A percentile compares a stretch with the other conserved stretches of the same genome.
Conservation (phyloP, 495 filamentous ascomycete species). For the Penicillium verhagenii region DNA sequence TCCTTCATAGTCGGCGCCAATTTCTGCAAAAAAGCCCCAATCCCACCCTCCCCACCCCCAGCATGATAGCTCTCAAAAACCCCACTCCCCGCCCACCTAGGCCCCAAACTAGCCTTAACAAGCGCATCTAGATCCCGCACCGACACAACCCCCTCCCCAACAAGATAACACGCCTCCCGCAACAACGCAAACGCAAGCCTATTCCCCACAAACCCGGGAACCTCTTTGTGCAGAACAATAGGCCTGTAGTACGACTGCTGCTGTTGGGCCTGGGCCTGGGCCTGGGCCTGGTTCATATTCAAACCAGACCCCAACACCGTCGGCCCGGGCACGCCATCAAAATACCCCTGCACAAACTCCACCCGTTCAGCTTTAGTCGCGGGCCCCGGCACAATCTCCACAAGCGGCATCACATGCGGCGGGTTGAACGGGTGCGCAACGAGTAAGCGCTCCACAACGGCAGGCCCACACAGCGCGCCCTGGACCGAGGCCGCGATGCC, state of each 20-base stretch:
- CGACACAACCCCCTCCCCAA: slow-evolving; percentile 45
- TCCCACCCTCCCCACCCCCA: slow-evolving; percentile 54
- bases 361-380: slow-evolving; percentile 37
- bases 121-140: slow-evolving; percentile 48
- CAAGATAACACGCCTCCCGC: slow-evolving; percentile 46
- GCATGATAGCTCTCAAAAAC: slow-evolving; percentile 62
- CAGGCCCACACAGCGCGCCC: slow-evolving; percentile 23
- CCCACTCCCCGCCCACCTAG: slow-evolving; percentile 56
- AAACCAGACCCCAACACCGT: background rate
- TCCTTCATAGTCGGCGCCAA: slow-evolving; percentile 54
- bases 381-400: slow-evolving; percentile 57
- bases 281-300: background rate
- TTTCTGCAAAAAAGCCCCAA: slow-evolving; percentile 56
- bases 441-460: slow-evolving; percentile 45
- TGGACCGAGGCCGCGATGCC: slow-evolving; percentile 56
- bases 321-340: slow-evolving; percentile 41
- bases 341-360: slow-evolving; percentile 49
- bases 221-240: slow-evolving; percentile 53
- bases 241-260: slow-evolving; percentile 33
- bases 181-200: slow-evolving; percentile 49
- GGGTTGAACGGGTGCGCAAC: slow-evolving; percentile 65
- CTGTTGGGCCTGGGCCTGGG: background rate
- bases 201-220: slow-evolving; percentile 52
- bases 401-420: slow-evolving; percentile 60
- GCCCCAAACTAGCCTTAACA: slow-evolving; percentile 50